phyloP scores from a whole-genome alignment of 2,329 filamentous ascomycete species.

The Elsinoe fawcettii region DNA sequence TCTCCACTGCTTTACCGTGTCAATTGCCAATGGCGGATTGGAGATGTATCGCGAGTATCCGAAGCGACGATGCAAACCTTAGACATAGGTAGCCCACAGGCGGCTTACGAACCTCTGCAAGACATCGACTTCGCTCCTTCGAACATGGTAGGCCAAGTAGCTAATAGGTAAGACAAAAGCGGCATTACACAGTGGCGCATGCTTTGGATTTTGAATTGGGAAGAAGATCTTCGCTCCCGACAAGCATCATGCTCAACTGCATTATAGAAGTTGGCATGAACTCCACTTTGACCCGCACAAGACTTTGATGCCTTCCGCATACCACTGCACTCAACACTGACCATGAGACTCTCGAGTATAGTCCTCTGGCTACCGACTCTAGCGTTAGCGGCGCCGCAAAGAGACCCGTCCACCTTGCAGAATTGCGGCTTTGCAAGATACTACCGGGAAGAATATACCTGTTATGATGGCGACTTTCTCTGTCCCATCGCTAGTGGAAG shows the following conservation, averaged over 20 bases:
- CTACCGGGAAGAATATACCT: constrained; percentile 28
- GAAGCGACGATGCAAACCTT: no score
- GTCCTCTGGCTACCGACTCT: background rate
- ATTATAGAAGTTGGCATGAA: background rate
- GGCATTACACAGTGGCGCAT: constrained; percentile 8
- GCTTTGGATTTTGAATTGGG: background rate
- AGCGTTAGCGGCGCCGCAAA: background rate
- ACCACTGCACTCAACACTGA: background rate
- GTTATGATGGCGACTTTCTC: constrained; percentile 32
- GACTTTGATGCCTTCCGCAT: no score
- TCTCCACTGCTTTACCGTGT: background rate
- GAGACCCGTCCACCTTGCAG: background rate
- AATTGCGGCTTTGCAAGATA: constrained; percentile 13
- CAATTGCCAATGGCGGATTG: no score
- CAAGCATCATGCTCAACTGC: background rate
- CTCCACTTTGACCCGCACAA: background rate
- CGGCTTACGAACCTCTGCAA: no score
- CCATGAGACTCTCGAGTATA: background rate
- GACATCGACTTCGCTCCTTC: no score
- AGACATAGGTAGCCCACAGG: no score
- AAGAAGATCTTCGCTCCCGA: background rate
- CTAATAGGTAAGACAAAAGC: constrained; percentile 1
- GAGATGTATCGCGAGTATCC: no score
- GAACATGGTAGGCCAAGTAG: background rate
- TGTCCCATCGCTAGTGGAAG: constrained; percentile 31